phyloP scores from a whole-genome alignment of 2,329 filamentous ascomycete genomes.

The Colletotrichum brevisporum region DNA sequence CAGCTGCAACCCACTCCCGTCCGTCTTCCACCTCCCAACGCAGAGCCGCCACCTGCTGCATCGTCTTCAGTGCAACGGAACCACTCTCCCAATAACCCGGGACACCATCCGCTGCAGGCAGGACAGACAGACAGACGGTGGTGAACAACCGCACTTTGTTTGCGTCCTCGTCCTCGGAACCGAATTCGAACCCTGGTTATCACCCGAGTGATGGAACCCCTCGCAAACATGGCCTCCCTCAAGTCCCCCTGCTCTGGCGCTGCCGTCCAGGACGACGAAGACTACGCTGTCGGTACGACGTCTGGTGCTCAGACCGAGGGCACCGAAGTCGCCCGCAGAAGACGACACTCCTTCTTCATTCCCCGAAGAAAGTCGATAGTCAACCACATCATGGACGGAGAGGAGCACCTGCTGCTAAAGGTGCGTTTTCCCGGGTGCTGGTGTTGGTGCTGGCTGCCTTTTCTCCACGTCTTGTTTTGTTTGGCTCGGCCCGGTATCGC shows the following conservation, averaged over 20 bases:
- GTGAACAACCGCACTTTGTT: slow-evolving; percentile 6
- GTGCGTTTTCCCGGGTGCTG: slow-evolving; percentile 47
- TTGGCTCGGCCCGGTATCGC: slow-evolving; percentile 1
- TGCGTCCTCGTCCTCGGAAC: slow-evolving; percentile 5
- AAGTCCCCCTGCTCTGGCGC: slow-evolving; percentile 55
- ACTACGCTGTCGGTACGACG: slow-evolving; percentile 51
- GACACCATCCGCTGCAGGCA: neutral
- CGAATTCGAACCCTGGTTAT: neutral
- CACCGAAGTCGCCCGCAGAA: slow-evolving; percentile 53
- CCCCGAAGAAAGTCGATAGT: slow-evolving; percentile 72
- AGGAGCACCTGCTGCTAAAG: slow-evolving; percentile 73
- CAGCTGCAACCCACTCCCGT: slow-evolving; percentile 14
- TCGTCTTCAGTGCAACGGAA: slow-evolving; percentile 16
- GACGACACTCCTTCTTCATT: slow-evolving; percentile 71
- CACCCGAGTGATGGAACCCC: slow-evolving; percentile 35
- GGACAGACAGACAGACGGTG: neutral
- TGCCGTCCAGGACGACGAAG: slow-evolving; percentile 51
- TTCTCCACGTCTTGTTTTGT: neutral
- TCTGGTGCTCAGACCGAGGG: slow-evolving; percentile 58
- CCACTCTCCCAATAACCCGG: slow-evolving; percentile 21
- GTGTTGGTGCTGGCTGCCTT: neutral
- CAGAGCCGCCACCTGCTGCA: slow-evolving; percentile 18
- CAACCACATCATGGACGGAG: slow-evolving; percentile 72
- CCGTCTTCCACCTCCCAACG: neutral
- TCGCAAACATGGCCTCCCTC: slow-evolving; percentile 53